phyloP scores from a whole-genome alignment of 805 yeast genomes.

The Grigorovia humatica region DNA sequence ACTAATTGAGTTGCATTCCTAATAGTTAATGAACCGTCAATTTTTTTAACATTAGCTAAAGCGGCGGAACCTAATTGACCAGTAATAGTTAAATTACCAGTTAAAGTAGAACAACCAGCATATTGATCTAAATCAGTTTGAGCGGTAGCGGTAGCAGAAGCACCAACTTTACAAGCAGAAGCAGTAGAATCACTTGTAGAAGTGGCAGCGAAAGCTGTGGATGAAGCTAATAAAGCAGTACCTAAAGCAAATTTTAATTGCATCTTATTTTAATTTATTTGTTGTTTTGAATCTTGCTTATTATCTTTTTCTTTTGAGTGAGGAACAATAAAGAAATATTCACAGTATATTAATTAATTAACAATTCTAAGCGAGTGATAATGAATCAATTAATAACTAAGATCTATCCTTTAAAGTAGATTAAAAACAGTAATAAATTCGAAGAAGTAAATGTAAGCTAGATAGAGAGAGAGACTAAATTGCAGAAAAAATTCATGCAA shows the following conservation, averaged over 20 bases:
- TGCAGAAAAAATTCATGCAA: neutral
- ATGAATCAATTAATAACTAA: neutral
- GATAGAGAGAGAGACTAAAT: too few relatives aligned
- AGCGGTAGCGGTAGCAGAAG: slow-evolving; percentile 60
- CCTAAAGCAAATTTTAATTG: slow-evolving; percentile 43
- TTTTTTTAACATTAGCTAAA: slow-evolving; percentile 62
- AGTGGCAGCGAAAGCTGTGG: slow-evolving; percentile 24
- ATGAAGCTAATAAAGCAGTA: slow-evolving; percentile 41
- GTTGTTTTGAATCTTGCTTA: too few relatives aligned
- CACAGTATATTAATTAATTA: neutral
- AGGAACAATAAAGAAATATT: too few relatives aligned
- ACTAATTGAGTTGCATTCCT: slow-evolving; percentile 54
- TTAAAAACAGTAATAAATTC: neutral
- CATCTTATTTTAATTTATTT: slow-evolving; percentile 28
- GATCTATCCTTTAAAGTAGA: neutral
- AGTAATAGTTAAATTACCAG: slow-evolving; percentile 65
- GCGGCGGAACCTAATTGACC: slow-evolving; percentile 57
- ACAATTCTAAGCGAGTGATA: neutral
- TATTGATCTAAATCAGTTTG: slow-evolving; percentile 69
- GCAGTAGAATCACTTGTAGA: slow-evolving; percentile 32
- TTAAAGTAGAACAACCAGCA: slow-evolving; percentile 64
- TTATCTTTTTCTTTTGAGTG: too few relatives aligned
- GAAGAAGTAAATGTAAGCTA: neutral
- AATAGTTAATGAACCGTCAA: slow-evolving; percentile 67
- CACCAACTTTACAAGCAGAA: slow-evolving; percentile 55